phyloP scores from a whole-genome alignment of 192 early-diverging fungal genomes.

The Gigaspora rosea region DNA sequence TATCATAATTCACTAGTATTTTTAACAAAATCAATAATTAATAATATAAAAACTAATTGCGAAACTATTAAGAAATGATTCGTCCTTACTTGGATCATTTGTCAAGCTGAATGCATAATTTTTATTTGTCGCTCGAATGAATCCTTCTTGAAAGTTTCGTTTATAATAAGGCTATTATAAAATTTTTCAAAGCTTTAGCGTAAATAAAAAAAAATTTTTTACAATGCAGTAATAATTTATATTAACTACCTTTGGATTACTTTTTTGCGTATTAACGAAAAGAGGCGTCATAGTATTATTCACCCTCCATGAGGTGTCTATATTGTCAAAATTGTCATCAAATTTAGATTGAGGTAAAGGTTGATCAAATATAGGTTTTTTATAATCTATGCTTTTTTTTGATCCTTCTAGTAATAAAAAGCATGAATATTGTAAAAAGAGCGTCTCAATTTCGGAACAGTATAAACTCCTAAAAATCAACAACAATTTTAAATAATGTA shows the following conservation, averaged over 20 bases:
- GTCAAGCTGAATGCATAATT: background rate
- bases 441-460: slow-evolving; percentile 60
- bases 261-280: slow-evolving; percentile 56
- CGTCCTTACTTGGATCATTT: background rate
- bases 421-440: slow-evolving; percentile 61
- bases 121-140: slow-evolving; percentile 14
- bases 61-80: background rate
- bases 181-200: background rate
- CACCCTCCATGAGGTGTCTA: slow-evolving; percentile 59
- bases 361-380: slow-evolving; percentile 60
- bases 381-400: slow-evolving; percentile 62
- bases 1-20: background rate
- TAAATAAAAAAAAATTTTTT: background rate
- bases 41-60: background rate
- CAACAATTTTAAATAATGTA: background rate
- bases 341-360: slow-evolving; percentile 70
- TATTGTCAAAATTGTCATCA: slow-evolving; percentile 54
- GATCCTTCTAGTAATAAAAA: slow-evolving; percentile 61
- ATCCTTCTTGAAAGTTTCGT: background rate
- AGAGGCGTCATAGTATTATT: slow-evolving; percentile 62
- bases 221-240: background rate
- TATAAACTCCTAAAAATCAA: slow-evolving; percentile 55
- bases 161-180: background rate
- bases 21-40: background rate
- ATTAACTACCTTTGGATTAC: slow-evolving; percentile 38